Evolutionary conservation across 1,284 basidiomycete genomes (phyloP), one percentile per base, ranked within the genome.

Genomic region (Austroboletus novae-zelandiae): DNA sequence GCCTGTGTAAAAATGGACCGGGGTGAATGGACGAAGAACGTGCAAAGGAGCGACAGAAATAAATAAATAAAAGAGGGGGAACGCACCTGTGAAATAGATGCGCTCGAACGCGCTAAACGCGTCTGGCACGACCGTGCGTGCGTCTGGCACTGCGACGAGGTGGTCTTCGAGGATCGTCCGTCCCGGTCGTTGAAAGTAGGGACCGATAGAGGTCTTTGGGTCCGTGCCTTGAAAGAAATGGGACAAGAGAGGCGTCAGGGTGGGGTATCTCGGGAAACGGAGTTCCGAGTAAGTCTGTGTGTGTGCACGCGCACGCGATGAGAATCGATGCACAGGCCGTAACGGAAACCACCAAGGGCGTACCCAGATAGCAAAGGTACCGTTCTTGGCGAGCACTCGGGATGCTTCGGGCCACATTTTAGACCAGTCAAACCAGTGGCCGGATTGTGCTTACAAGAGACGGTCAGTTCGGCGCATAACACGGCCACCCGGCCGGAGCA

Each of bases 361-460:
- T 54, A 89, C 90, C 83, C 90, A 92, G 54, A 89, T 83, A 2
- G 89, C 89, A 9, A 84, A 81, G 0, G 81, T 86, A 0, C 91
- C 93, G 9, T 83, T 78, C 0, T 75, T 77, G 27, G 80, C 75
- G 35, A 94, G 66, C 0, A 89, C 77, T 8, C 87, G 75, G 1
- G 76, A 74, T 1, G 83, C 71, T 64, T 92, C 84, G 1, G 75
- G 77, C 88, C 91, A 95, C 14, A 88, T 75, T 50, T 74, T 77
- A 1, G 67, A 61, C 77, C 88, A 90, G 60, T 94, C 77, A 61
- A 95, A 94, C 91, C 92, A 95, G 65, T 95, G 93, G 0, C 84
- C 84, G 0, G 92, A 83, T 68, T 94, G 92, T 1, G 87, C 90
- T 88, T n/a, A 11, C n/a, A 37, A 17, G 32, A 34, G 32, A 34